These are phyloP conservation scores for Globisporangium radiosum DNA, from an alignment of 352 stramenopile species.

Conservation along the genomic window DNA sequence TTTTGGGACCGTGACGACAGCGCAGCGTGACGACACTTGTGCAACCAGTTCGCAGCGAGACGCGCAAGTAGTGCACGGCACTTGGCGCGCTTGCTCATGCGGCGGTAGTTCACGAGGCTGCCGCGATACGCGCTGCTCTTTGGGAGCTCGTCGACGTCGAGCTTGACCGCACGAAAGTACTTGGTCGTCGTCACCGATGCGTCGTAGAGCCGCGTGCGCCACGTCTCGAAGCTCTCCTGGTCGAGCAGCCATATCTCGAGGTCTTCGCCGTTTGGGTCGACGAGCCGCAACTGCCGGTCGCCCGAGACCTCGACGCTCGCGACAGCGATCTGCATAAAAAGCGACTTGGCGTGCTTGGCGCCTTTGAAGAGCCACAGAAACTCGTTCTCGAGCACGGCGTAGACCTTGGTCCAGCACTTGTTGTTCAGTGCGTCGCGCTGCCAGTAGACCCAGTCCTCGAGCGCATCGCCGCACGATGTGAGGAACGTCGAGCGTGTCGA, in stretches of 20 bases:
- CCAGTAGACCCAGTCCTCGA: constrained; percentile 84
- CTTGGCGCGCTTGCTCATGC: constrained; percentile 36
- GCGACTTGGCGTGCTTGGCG: constrained; percentile 40
- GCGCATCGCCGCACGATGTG: constrained; percentile 26
- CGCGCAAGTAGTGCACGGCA: constrained; percentile 41
- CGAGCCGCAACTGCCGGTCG: constrained; percentile 52
- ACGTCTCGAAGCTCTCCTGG: constrained; percentile 33
- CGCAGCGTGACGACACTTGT: constrained; percentile 13
- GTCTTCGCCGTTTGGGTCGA: constrained; percentile 70
- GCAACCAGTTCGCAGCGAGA: constrained; percentile 32
- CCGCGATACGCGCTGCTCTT: constrained; percentile 58
- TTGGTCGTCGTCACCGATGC: constrained; percentile 48
- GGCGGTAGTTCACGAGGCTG: constrained; percentile 59
- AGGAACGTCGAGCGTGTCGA: constrained; percentile 40
- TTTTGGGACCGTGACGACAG: background rate
- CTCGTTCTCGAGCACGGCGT: constrained; percentile 70
- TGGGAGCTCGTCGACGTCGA: constrained; percentile 51
- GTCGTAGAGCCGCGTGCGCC: constrained; percentile 53
- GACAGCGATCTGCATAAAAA: constrained; percentile 75
- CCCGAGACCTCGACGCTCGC: constrained; percentile 59
- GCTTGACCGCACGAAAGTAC: constrained; percentile 53
- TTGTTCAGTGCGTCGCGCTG: constrained; percentile 59
- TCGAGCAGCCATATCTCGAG: constrained; percentile 74
- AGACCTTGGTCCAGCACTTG: constrained; percentile 80
- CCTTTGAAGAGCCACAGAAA: constrained; percentile 79